Percentiles rank a stretch among this genome's conserved stretches.
Evolutionary conservation across 176 grass and related monocot genomes (phyloP).

Genomic region (Bromus sterilis): DNA sequence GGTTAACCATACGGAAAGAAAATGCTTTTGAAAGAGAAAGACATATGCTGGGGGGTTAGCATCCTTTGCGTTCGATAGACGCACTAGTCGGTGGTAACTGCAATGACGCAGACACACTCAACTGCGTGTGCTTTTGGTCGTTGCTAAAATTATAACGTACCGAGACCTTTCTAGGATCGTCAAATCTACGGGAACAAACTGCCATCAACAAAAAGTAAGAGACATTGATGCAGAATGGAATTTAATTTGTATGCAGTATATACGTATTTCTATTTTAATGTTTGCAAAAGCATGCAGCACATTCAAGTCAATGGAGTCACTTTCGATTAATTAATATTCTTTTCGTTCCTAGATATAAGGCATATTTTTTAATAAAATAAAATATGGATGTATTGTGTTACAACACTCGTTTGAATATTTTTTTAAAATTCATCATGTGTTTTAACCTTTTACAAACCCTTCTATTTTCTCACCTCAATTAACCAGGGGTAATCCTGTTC

Average conservation of each 20-base stretch:
- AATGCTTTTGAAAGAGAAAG: constrained; percentile 16
- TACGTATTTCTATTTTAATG: neutral
- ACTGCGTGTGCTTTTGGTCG: constrained; percentile 7
- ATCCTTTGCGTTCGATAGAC: constrained; percentile 26
- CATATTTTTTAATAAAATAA: too few relatives aligned
- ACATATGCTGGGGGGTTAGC: constrained; percentile 10
- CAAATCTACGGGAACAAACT: neutral
- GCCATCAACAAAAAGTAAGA: neutral
- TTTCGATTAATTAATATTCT: too few relatives aligned
- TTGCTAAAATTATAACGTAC: constrained; percentile 19
- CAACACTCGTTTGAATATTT: too few relatives aligned
- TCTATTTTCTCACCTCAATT: too few relatives aligned
- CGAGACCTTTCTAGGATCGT: constrained; percentile 18
- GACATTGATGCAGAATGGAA: neutral
- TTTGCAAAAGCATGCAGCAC: neutral
- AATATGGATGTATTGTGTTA: too few relatives aligned
- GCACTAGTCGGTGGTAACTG: neutral
- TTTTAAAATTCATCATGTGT: too few relatives aligned
- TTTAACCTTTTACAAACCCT: too few relatives aligned
- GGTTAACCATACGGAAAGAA: neutral
- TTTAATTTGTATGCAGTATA: too few relatives aligned
- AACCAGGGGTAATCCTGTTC: too few relatives aligned
- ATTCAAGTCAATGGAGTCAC: neutral
- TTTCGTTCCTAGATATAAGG: too few relatives aligned
- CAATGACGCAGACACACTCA: neutral